Conservation (phyloP, 805 yeast species). For the Saccharomyces kudriavzevii region DNA sequence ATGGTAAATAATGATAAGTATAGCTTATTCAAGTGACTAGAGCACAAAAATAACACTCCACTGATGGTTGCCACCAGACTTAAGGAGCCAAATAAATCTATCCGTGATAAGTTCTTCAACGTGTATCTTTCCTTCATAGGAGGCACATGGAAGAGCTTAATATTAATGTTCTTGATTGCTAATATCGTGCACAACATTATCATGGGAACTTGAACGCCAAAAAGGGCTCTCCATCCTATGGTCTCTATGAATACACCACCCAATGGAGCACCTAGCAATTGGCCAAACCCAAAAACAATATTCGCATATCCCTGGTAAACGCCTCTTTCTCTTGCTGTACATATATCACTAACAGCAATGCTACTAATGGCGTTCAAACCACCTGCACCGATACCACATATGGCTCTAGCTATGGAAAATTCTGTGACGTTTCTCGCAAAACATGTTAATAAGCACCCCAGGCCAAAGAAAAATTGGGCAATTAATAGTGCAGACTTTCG, state of each 20-base stretch:
- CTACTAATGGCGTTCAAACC: conserved; percentile 72
- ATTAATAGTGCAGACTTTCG: conserved; percentile 37
- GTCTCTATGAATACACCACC: conserved; percentile 54
- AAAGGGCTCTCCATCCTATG: conserved; percentile 60
- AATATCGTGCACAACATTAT: conserved; percentile 32
- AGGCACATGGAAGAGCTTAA: conserved; percentile 42
- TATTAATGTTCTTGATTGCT: conserved; percentile 33
- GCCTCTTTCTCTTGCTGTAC: conserved; percentile 70
- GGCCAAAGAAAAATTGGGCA: conserved; percentile 36
- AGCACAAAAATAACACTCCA: conserved; percentile 39
- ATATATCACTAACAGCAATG: conserved; percentile 66
- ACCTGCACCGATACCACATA: conserved; percentile 89
- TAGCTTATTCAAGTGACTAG: conserved; percentile 39
- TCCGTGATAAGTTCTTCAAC: conserved; percentile 42
- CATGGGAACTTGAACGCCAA: conserved; percentile 43
- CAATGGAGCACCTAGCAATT: conserved; percentile 58
- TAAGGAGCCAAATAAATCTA: conserved; percentile 62
- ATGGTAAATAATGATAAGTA: conserved; percentile 27
- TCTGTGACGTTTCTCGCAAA: conserved; percentile 27
- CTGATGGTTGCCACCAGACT: conserved; percentile 49
- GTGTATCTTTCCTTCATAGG: conserved; percentile 38
- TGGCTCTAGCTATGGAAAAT: conserved; percentile 50
- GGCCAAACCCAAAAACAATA: conserved; percentile 67
- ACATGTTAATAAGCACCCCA: conserved; percentile 41
- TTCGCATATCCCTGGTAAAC: conserved; percentile 78